Evolutionary conservation across 352 stramenopile genomes (phyloP), one percentile per base, ranked within the genome.

Genomic region (Phytophthora litchii): DNA sequence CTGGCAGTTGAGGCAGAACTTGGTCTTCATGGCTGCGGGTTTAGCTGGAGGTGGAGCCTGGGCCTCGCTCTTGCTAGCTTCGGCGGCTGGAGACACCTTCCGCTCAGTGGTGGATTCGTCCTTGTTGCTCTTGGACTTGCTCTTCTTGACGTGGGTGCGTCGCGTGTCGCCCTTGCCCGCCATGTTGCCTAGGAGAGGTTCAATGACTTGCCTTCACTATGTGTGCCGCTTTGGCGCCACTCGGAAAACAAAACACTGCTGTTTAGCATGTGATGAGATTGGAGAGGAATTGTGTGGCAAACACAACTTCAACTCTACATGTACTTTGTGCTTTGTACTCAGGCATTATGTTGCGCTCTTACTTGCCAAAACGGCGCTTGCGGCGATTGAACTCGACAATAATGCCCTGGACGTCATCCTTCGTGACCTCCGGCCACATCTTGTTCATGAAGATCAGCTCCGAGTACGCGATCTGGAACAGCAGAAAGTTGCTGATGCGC

Each of bases 361-460:
- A 97, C 70, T 96, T 97, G 61, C 89, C 89, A 62, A 95, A 97
- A 61, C 91, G 88, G 47, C 91, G 85, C 55, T 95, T 86, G 56
- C 91, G 84, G 56, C 72, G 77, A 52, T 82, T 92, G 70, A 91
- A 98, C 64, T 95, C 86, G 48, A 90, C 45, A 44, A 98, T 80
- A 54, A 91, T 74, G 44, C 69, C 72, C 40, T 80, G 55, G 49
- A 98, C 76, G 57, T 97, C 89, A 21, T 88, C 64, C 16, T 69
- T 75, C 38, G 79, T 96, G 61, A 98, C 83, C 66, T 98, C 95
- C 23, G 96, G 96, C 96, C 96, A 99, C 36, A 93, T 82, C 71
- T 99, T 98, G 60, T 97, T 80, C 37, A 96, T 82, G 67, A 99
- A 97, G 60, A 96, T 95, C 12, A 99, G 70, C 74, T 99, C 95